Base-by-base conservation (phyloP, 441 rosid genomes). In the Rhodomyrtus psidioides region DNA sequence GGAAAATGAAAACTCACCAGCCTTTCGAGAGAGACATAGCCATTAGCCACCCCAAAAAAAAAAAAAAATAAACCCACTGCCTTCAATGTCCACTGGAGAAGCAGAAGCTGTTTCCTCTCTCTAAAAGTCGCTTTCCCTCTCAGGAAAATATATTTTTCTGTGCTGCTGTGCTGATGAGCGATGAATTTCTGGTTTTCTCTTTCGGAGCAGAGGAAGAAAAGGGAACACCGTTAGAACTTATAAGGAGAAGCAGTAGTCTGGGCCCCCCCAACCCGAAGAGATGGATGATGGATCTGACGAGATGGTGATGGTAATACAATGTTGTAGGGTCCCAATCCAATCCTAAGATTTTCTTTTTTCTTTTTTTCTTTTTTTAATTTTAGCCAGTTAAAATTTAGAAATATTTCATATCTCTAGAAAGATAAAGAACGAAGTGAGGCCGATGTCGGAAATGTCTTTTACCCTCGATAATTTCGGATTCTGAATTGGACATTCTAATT, bases 41-140 rank as follows among this genome's bases (percentile, higher is more conserved):
- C 15, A 12, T 14, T 24, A 59, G 56, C 14, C 15, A 3, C 53
- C 39, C 9, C 8, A 54, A 13, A 26, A 62, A 28, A 24, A 5
- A 10, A 30, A 54, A 30, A 55, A n/a, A 55, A 51, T 62, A 86
- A 84, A 88, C 90, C 92, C 79, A 70, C 79, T 70, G 79, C 9
- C 44, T 62, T 62, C 75, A 21, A 30, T 30, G 75, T 17, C 75
- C 17, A 30, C 75, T 30, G 54, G 79, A 39, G n/a, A 44, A 39
- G 49, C 15, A 21, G 27, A 39, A 39, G 79, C 79, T 21, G 79
- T 10, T 12, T 42, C 39, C 79, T 21, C 79, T 39, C 79, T 70
- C 79, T 24, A 70, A 39, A 70, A 70, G 79, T 70, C 79, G n/a
- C 79, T 70, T 39, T 70, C 79, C 6, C 79, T 65, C 60, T 57